Percentiles rank a stretch among this genome's conserved stretches.
phyloP scores from a whole-genome alignment of 2,329 filamentous ascomycete genomes.

The Ceratocystis variospora region DNA sequence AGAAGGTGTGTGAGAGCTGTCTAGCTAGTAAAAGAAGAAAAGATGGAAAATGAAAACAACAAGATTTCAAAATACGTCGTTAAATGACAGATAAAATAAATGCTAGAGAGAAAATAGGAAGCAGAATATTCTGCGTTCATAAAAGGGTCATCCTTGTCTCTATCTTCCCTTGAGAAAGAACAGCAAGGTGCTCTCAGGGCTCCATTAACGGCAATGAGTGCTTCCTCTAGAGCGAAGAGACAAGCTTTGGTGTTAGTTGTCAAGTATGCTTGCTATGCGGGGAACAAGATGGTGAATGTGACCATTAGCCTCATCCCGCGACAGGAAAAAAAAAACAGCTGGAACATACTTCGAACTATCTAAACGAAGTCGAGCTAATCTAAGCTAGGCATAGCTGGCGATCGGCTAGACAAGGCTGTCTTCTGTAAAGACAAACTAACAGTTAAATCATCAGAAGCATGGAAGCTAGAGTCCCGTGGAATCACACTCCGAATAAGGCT shows the following conservation, averaged over 20 bases:
- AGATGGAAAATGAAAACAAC: neutral
- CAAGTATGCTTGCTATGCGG: neutral
- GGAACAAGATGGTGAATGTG: neutral
- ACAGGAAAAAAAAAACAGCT: neutral
- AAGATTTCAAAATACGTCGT: neutral
- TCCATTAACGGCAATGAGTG: neutral
- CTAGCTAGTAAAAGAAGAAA: neutral
- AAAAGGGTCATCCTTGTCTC: neutral
- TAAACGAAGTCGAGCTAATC: neutral
- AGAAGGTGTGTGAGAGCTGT: neutral
- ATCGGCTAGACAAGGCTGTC: neutral
- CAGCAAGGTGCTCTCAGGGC: neutral
- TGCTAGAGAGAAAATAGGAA: neutral
- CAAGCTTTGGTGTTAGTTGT: neutral
- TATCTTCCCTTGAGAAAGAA: neutral
- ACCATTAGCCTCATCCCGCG: neutral
- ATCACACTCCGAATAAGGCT: neutral
- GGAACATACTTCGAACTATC: neutral
- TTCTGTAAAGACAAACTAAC: neutral
- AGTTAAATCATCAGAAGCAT: neutral
- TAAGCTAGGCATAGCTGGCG: neutral
- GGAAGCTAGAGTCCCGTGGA: neutral
- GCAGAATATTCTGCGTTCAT: neutral
- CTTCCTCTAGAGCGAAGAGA: neutral
- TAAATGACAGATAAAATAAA: neutral